Conservation (phyloP, 2,329 filamentous ascomycete species). For the Exophiala oligosperma region DNA sequence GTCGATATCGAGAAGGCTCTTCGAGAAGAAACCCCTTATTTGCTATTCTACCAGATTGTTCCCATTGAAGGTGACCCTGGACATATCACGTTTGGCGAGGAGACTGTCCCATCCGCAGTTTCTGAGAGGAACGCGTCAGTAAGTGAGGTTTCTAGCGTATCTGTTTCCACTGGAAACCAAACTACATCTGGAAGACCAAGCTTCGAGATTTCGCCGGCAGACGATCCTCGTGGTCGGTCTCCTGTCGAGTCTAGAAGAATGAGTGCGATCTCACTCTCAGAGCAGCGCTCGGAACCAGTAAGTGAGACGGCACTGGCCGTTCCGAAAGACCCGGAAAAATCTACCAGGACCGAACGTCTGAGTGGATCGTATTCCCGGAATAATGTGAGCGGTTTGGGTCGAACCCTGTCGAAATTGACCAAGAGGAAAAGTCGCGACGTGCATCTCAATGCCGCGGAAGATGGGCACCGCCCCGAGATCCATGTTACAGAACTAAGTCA, state of each 20-base stretch:
- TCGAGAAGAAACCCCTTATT: slow-evolving; percentile 85
- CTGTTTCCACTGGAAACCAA: slow-evolving; percentile 14
- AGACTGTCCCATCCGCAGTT: slow-evolving; percentile 27
- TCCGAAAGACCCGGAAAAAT: slow-evolving; percentile 7
- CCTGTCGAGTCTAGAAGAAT: slow-evolving; percentile 28
- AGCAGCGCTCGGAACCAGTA: slow-evolving; percentile 19
- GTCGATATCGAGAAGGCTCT: slow-evolving; percentile 78
- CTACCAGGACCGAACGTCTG: slow-evolving; percentile 5
- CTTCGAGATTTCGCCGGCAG: slow-evolving; percentile 38
- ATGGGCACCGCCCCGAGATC: slow-evolving; percentile 1
- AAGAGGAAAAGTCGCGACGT: slow-evolving; percentile 22
- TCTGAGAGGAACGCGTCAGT: slow-evolving; percentile 26
- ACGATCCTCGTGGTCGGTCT: slow-evolving; percentile 27
- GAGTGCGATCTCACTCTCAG: slow-evolving; percentile 34
- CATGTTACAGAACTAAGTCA: slow-evolving; percentile 13
- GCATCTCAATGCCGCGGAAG: slow-evolving; percentile 1
- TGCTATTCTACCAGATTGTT: slow-evolving; percentile 92
- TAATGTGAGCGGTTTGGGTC: slow-evolving; percentile 26
- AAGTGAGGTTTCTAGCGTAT: slow-evolving; percentile 17
- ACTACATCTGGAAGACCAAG: slow-evolving; percentile 36
- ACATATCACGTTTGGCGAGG: slow-evolving; percentile 37
- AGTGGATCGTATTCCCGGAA: slow-evolving; percentile 11
- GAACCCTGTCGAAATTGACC: slow-evolving; percentile 17
- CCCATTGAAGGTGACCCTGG: slow-evolving; percentile 71
- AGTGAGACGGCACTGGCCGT: slow-evolving; percentile 13